Evolutionary conservation across 2,329 filamentous ascomycete species (phyloP), one percentile per base, ranked within the genome.

Genomic region (Hymenoscyphus occultus): DNA sequence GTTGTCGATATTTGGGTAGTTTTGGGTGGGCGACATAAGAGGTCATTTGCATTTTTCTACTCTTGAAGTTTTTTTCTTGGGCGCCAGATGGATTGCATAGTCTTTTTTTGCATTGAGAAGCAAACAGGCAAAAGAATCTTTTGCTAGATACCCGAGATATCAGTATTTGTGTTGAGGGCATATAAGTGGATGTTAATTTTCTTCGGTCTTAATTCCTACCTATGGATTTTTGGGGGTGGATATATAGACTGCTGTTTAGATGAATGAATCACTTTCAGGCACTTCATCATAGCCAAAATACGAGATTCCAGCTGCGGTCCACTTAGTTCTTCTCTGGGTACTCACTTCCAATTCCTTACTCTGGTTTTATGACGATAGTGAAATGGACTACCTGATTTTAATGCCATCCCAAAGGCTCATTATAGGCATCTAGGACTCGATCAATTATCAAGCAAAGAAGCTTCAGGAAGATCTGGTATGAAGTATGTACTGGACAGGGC

Each of bases 181-280:
- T 22, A 51, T 51, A 19, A 28, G 48, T 54, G 48, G 10, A 54
- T 45, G 6, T 45, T 45, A 28, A 19, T 54, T 54, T 9, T 54
- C 3, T 54, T 54, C 22, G 0, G 19, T 54, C 28, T 54, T 12
- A 28, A 3, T 2, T 28, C 22, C 22, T 28, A 28, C 13, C 12
- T 54, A 13, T 45, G 5, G 14, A n/a, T 45, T 45, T 45, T 4
- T 16, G 35, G 35, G 35, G 35, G 35, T 7, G 35, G 35, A 35
- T 35, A 45, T 45, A 54, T 54, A 54, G 48, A 54, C 19, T 51
- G 48, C 48, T 54, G 48, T 19, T 54, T 54, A 51, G 48, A 54
- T 19, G 19, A 54, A 54, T 13, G 48, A 54, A 54, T 54, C 35
- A 35, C 5, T 54, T 19, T 35, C 9, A 35, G 1, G 5, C 9